Evolutionary conservation across 305 asterid genomes (phyloP).

Genomic region (Withania somnifera): DNA sequence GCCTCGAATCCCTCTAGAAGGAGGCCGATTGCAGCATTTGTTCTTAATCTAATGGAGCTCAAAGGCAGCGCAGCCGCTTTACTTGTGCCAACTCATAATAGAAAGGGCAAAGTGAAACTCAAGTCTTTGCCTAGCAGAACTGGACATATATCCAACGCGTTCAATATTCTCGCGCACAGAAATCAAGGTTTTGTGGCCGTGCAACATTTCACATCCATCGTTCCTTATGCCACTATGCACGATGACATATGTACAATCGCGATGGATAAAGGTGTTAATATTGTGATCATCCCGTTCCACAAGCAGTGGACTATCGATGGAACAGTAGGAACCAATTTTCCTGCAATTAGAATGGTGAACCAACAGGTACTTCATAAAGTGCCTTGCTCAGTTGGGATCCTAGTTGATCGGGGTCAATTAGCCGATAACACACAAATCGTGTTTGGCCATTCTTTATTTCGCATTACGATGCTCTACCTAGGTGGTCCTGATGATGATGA

Average conservation of each 20-base stretch:
- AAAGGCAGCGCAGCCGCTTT: conserved; percentile 40
- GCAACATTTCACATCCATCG: conserved; percentile 45
- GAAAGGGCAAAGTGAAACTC: conserved; percentile 5
- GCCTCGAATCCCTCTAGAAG: conserved; percentile 26
- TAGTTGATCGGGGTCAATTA: conserved; percentile 45
- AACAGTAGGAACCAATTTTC: conserved; percentile 16
- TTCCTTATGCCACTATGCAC: conserved; percentile 62
- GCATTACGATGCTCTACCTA: conserved; percentile 28
- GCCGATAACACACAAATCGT: conserved; percentile 17
- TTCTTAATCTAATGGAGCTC: conserved; percentile 45
- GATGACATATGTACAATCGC: conserved; percentile 53
- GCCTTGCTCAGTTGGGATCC: conserved; percentile 57
- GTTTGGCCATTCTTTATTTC: conserved; percentile 10
- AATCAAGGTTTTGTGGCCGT: conserved; percentile 11
- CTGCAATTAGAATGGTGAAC: conserved; percentile 36
- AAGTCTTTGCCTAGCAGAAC: conserved; percentile 26
- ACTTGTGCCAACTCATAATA: conserved; percentile 18
- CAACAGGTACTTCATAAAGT: conserved; percentile 37
- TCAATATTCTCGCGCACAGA: conserved; percentile 21
- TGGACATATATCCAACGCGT: conserved; percentile 31
- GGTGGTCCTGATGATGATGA: conserved; percentile 64
- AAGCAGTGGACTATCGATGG: conserved; percentile 49
- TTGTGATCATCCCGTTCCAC: conserved; percentile 53
- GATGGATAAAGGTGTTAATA: conserved; percentile 28
- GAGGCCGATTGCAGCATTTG: conserved; percentile 25